Percentiles rank a stretch among this genome's conserved stretches.
Evolutionary conservation across 116 monocot genomes (phyloP).

Genomic region (Phalaenopsis hybrid): DNA sequence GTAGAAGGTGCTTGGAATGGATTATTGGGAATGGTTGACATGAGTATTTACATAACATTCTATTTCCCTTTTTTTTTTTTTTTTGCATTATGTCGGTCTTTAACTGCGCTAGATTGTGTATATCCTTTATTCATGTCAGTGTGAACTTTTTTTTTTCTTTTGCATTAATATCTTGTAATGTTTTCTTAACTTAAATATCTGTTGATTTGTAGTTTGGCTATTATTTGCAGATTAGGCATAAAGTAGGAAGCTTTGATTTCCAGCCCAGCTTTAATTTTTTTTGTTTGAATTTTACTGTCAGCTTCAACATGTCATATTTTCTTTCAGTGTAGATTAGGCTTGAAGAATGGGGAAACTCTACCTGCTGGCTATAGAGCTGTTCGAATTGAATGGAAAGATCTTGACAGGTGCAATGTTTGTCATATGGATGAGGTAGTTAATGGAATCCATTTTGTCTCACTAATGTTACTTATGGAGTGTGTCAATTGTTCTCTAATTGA

Average conservation of each 20-base stretch:
- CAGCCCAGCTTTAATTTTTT: not conserved
- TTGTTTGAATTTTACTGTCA: not conserved
- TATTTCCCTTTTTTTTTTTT: not conserved
- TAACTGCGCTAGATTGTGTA: not conserved
- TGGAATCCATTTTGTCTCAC: not conserved
- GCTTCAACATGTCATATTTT: not conserved
- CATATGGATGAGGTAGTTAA: slow-evolving; percentile 90
- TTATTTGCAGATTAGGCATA: not conserved
- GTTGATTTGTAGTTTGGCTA: not conserved
- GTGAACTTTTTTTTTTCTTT: not conserved
- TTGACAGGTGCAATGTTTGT: slow-evolving; percentile 93
- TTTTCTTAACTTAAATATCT: not conserved
- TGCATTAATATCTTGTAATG: not conserved
- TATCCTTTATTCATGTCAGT: not conserved
- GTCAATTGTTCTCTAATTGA: not conserved
- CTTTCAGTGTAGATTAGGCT: slow-evolving; percentile 7
- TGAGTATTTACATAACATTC: not conserved
- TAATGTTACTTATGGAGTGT: not conserved
- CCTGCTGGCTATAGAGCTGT: slow-evolving; percentile 80
- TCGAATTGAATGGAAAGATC: slow-evolving; percentile 86
- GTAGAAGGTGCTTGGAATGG: not conserved
- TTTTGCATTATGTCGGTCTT: not conserved
- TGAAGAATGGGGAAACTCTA: slow-evolving; percentile 3
- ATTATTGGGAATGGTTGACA: not conserved
- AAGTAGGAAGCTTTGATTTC: not conserved